These are phyloP conservation scores for Mucor plumbeus DNA, from an alignment of 371 early-diverging fungal genomes.

Conservation along the genomic window DNA sequence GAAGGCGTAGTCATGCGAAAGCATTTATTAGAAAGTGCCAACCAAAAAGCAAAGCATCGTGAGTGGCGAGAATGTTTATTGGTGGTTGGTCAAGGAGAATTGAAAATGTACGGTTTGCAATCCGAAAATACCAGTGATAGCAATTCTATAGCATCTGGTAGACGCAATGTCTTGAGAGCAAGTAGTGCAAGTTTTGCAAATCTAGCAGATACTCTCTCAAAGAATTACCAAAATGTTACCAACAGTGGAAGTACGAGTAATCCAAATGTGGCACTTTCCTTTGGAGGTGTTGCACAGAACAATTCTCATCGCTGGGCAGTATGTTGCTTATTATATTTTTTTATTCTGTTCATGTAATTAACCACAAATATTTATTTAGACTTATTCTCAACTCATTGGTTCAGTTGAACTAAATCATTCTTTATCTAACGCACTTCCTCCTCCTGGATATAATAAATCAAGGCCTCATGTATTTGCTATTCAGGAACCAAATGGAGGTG, in stretches of 20 bases:
- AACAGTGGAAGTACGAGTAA: background rate
- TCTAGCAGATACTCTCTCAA: conserved; percentile 48
- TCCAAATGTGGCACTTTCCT: conserved; percentile 14
- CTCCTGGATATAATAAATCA: conserved; percentile 81
- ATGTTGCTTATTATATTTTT: conserved; percentile 2
- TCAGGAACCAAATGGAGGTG: conserved; percentile 77
- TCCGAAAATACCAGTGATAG: conserved; percentile 9
- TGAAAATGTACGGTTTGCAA: conserved; percentile 79
- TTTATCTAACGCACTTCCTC: conserved; percentile 76
- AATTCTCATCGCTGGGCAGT: conserved; percentile 33
- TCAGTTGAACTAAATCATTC: conserved; percentile 77
- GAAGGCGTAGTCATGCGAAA: conserved; percentile 88
- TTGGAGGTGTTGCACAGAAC: conserved; percentile 20
- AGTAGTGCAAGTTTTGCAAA: conserved; percentile 41
- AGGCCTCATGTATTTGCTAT: conserved; percentile 85
- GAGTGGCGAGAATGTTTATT: conserved; percentile 87
- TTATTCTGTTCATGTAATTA: background rate
- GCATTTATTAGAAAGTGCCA: conserved; percentile 77
- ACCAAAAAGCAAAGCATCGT: conserved; percentile 81
- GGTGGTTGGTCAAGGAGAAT: conserved; percentile 74
- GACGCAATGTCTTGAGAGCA: conserved; percentile 35
- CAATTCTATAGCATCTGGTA: conserved; percentile 37
- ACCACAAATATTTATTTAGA: conserved; percentile 19
- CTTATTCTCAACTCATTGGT: conserved; percentile 48
- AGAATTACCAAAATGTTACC: conserved; percentile 2